Evolutionary conservation across 73 alveolate species (phyloP).

Genomic region (Chromera velia): DNA sequence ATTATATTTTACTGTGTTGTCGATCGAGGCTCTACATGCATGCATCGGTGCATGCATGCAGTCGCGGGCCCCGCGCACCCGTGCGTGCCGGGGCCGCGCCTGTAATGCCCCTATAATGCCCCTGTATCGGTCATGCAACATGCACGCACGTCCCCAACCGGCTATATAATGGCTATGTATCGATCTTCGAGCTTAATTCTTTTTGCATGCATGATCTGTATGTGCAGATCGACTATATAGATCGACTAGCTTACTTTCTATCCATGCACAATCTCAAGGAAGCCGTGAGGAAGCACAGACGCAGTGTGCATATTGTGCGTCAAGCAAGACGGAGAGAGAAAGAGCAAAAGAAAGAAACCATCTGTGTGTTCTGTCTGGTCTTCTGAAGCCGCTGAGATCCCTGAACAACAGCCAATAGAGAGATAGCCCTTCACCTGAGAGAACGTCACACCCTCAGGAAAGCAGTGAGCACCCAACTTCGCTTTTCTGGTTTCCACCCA

Average conservation of each 20-base stretch:
- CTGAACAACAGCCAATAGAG: background rate
- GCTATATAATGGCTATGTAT: background rate
- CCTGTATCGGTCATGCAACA: no score
- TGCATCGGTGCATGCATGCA: no score
- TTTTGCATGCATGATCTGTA: no score
- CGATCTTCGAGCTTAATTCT: background rate
- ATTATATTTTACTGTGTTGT: no score
- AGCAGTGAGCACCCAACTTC: background rate
- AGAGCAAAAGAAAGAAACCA: background rate
- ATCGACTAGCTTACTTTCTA: background rate
- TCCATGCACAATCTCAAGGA: background rate
- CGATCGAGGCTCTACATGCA: no score
- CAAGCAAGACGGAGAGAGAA: background rate
- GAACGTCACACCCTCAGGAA: no score
- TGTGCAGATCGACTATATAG: background rate
- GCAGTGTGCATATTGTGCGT: no score
- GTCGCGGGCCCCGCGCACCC: no score
- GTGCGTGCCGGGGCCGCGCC: no score
- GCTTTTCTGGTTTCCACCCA: background rate
- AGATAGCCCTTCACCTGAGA: background rate
- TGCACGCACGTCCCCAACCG: no score
- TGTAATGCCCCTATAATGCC: no score
- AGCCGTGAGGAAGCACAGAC: background rate
- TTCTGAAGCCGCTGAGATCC: background rate
- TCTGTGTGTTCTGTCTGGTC: background rate